Percentiles rank a stretch among this genome's conserved stretches.
phyloP scores from a whole-genome alignment of 805 yeast genomes.

The Wickerhamiella parazyma region DNA sequence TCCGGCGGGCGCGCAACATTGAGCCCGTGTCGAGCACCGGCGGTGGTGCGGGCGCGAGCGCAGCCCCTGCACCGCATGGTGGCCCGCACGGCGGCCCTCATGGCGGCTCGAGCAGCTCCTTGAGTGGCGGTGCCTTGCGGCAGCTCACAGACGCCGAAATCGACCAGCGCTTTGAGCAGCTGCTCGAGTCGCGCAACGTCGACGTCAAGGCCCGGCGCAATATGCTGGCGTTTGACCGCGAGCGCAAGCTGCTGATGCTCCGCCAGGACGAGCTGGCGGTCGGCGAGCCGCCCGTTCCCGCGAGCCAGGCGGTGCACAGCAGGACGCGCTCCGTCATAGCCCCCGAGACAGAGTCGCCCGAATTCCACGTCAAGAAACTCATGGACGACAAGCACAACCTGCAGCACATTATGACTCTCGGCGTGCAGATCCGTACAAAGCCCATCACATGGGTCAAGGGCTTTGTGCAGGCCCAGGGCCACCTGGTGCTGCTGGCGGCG shows the following conservation, averaged over 20 bases:
- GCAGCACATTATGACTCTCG: slow-evolving; percentile 63
- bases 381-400: slow-evolving; percentile 55
- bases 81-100: too few species aligned
- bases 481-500: slow-evolving; percentile 55
- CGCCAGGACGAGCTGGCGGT: slow-evolving; percentile 65
- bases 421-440: slow-evolving; percentile 88
- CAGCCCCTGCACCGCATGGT: too few species aligned
- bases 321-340: slow-evolving; percentile 15
- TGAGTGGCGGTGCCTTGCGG: not conserved
- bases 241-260: slow-evolving; percentile 83
- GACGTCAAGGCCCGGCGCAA: slow-evolving; percentile 55
- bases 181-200: slow-evolving; percentile 65
- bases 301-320: slow-evolving; percentile 18
- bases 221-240: slow-evolving; percentile 57
- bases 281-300: slow-evolving; percentile 1
- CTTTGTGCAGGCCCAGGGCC: slow-evolving; percentile 74
- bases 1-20: slow-evolving; percentile 3
- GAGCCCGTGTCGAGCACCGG: not conserved
- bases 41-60: too few species aligned
- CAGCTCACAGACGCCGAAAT: slow-evolving; percentile 33
- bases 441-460: slow-evolving; percentile 68
- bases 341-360: slow-evolving; percentile 38
- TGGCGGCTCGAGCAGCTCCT: too few species aligned
- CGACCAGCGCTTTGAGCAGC: slow-evolving; percentile 54
- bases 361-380: slow-evolving; percentile 59